These are phyloP conservation scores for Candida peoriensis DNA, from an alignment of 805 yeast genomes.

Conservation along the genomic window DNA sequence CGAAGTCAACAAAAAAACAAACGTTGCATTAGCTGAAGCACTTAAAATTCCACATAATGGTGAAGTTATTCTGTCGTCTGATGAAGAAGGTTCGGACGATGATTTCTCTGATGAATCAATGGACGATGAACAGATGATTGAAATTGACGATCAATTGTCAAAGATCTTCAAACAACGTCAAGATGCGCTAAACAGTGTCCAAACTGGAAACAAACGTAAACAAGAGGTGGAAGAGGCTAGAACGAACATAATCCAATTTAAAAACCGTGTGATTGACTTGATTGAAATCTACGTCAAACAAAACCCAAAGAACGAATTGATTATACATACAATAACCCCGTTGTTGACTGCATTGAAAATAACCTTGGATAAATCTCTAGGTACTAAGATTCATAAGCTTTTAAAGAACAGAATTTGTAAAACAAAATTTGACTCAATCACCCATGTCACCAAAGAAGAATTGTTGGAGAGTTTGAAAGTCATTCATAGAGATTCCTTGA, in stretches of 20 bases:
- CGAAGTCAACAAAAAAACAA: slow-evolving; percentile 49
- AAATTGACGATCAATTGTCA: slow-evolving; percentile 79
- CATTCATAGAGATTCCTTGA: slow-evolving; percentile 38
- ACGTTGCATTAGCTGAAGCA: slow-evolving; percentile 63
- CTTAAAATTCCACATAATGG: slow-evolving; percentile 55
- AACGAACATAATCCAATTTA: slow-evolving; percentile 73
- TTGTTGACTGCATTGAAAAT: slow-evolving; percentile 54
- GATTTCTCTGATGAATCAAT: slow-evolving; percentile 72
- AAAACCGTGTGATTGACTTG: slow-evolving; percentile 72
- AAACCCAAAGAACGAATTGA: slow-evolving; percentile 26
- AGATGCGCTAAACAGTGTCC: slow-evolving; percentile 49
- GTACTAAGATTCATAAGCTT: slow-evolving; percentile 70
- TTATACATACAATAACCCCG: slow-evolving; percentile 46
- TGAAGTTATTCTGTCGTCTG: slow-evolving; percentile 35
- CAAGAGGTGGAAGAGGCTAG: slow-evolving; percentile 73
- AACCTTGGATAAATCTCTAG: slow-evolving; percentile 66
- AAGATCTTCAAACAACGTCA: slow-evolving; percentile 80
- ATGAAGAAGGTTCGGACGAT: slow-evolving; percentile 46
- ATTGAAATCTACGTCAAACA: slow-evolving; percentile 54
- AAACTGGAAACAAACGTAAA: slow-evolving; percentile 65
- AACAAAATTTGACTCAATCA: slow-evolving; percentile 27
- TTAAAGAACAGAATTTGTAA: slow-evolving; percentile 58
- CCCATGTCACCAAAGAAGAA: slow-evolving; percentile 18
- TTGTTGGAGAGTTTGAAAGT: slow-evolving; percentile 27
- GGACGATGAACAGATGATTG: slow-evolving; percentile 98